These are phyloP conservation scores for Trichoderma sp. DNA, from an alignment of 2,329 filamentous ascomycete species.

Conservation along the genomic window DNA sequence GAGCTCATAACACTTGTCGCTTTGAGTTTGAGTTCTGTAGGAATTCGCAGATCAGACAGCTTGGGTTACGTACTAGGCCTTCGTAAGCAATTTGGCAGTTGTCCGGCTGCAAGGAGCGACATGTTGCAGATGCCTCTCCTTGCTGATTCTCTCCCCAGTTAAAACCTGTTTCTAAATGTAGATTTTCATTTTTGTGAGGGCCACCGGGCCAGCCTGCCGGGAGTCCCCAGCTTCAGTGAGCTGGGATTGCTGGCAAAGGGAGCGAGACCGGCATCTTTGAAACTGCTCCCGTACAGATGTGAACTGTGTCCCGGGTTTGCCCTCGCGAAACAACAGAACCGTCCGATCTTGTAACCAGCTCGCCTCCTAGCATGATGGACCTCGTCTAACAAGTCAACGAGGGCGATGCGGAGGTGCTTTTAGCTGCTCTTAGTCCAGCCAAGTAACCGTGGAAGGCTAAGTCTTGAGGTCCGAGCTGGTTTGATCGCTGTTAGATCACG, in stretches of 20 bases:
- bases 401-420: not conserved
- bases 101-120: constrained; percentile 3
- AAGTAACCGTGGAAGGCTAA: not conserved
- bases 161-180: constrained; percentile 3
- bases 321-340: not conserved
- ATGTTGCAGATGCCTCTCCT: constrained; percentile 13
- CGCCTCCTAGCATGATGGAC: not conserved
- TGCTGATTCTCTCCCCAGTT: constrained; percentile 1
- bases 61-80: not conserved
- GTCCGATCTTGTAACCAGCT: not conserved
- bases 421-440: not conserved
- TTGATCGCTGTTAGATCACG: constrained; percentile 7
- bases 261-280: not conserved
- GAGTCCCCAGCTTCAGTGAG: not conserved
- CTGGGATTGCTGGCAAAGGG: not conserved
- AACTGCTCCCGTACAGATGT: not conserved
- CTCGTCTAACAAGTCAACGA: not conserved
- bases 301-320: not conserved
- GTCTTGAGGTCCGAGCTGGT: not conserved
- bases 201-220: not conserved
- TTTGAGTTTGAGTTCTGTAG: not conserved
- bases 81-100: not conserved
- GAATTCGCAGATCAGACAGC: not conserved
- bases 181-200: not conserved
- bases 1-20: not conserved